These are phyloP conservation scores for Pyrenopolyporus hunteri DNA, from an alignment of 495 filamentous ascomycete genomes.

Conservation along the genomic window DNA sequence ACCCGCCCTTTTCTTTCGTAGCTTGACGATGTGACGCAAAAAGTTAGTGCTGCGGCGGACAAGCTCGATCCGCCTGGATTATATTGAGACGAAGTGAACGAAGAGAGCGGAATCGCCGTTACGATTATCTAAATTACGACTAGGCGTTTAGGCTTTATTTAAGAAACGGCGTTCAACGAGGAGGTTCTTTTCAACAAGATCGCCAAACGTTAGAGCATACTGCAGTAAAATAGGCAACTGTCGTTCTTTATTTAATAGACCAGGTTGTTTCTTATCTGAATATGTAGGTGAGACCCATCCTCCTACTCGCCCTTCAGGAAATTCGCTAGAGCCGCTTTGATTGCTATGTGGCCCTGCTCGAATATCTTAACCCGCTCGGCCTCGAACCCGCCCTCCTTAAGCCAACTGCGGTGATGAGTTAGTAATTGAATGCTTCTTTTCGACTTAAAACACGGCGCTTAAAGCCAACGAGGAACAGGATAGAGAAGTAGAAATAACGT, in stretches of 20 bases:
- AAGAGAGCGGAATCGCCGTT: too few species aligned
- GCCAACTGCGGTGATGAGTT: constrained; percentile 3
- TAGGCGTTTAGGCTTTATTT: not conserved
- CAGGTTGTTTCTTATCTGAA: too few species aligned
- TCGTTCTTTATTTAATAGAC: not conserved
- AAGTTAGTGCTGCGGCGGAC: constrained; percentile 44
- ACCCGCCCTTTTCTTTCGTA: not conserved
- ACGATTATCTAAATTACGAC: not conserved
- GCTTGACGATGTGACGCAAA: constrained; percentile 37
- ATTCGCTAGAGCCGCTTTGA: constrained; percentile 11
- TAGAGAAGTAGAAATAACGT: not conserved
- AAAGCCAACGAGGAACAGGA: not conserved
- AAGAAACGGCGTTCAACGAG: not conserved
- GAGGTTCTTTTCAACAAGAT: not conserved
- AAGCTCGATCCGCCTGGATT: constrained; percentile 38
- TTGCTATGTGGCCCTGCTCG: constrained; percentile 16
- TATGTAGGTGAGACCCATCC: not conserved
- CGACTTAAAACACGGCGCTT: too few species aligned
- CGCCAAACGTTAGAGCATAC: not conserved
- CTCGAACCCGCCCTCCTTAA: constrained; percentile 30
- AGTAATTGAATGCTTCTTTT: too few species aligned
- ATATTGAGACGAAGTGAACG: too few species aligned
- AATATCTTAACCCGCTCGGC: constrained; percentile 15
- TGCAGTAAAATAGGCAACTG: not conserved
- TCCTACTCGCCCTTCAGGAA: constrained; percentile 15